Base-by-base conservation (phyloP, 306 rosid species). In the Gillenia trifoliata region DNA sequence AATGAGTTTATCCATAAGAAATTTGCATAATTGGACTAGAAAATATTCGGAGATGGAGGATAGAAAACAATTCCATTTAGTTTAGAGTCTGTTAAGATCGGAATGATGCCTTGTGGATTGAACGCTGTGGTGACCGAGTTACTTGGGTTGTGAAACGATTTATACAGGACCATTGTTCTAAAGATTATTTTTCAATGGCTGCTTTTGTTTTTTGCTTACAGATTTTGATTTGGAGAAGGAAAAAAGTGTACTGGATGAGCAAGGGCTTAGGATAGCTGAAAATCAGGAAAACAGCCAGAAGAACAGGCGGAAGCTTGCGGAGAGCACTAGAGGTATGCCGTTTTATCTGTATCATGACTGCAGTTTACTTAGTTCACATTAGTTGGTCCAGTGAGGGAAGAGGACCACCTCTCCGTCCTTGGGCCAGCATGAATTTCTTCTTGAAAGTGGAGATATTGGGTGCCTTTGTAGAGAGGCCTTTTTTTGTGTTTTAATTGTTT, bases 261-360 rank as follows among this genome's bases (percentile, higher is more conserved):
- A 94, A 81, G 98, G 99, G 79, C 92, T 92, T 74, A 88, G 90
- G 63, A 92, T 94, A 77, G 95, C 96, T 4, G 97, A 92, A 75
- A 94, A 94, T 79, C 99, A 94, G 84, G 99, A 94, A 63, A 94
- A 92, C 78, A 94, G 99, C 89, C 97, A 88, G 89, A 94, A 92
- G 80, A 94, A 94, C 75, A 80, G 98, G 45, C 93, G 98, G 77
- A 94, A 94, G 91, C 99, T 94, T 75, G 96, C 97, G 3, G 99
- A 94, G 83, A 94, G 88, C 86, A 89, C 96, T 69, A 82, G 96
- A 94, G 96, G 99, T 92, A 72, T 64, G 30, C 30, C 47, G 17
- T 64, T 54, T 72, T 52, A 34, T 50, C 52, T 78, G 13, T 41
- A 16, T 22, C 50, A 64, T 49, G 70, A 62, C 23, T 31, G 11